A percentile compares a stretch with the other conserved stretches of the same genome.
These are phyloP conservation scores for Coprinopsis sp. DNA, from an alignment of 768 basidiomycete genomes.

Conservation along the genomic window DNA sequence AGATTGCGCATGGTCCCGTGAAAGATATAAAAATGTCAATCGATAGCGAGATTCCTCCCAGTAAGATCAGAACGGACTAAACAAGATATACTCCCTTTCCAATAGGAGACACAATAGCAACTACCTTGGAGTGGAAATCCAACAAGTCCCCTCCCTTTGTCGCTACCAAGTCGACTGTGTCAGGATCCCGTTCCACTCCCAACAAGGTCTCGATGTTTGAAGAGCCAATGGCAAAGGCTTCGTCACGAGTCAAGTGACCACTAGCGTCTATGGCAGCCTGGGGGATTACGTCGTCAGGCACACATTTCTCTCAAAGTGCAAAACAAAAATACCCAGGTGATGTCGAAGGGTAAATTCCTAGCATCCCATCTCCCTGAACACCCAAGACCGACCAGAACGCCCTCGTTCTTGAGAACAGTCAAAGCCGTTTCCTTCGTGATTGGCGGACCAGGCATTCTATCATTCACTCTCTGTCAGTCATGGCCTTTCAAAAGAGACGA, in stretches of 20 bases:
- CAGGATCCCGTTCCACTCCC: slow-evolving; percentile 29
- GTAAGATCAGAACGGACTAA: no score
- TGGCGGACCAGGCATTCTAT: slow-evolving; percentile 67
- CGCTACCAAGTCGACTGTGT: slow-evolving; percentile 52
- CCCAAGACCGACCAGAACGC: slow-evolving; percentile 71
- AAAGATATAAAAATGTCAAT: no score
- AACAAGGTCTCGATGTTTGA: slow-evolving; percentile 39
- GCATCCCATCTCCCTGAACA: slow-evolving; percentile 62
- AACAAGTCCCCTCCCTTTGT: slow-evolving; percentile 50
- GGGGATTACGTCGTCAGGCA: not conserved
- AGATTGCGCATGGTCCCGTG: no score
- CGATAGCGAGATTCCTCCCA: no score
- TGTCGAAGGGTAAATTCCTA: slow-evolving; percentile 74
- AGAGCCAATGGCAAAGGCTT: slow-evolving; percentile 45
- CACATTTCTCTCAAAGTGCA: not conserved
- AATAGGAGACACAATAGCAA: slow-evolving; percentile 49
- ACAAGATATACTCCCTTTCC: slow-evolving; percentile 39
- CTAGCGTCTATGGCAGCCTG: slow-evolving; percentile 44
- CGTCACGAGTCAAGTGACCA: slow-evolving; percentile 33
- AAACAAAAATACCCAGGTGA: slow-evolving; percentile 65
- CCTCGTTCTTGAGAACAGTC: slow-evolving; percentile 55
- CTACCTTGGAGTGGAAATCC: slow-evolving; percentile 42
- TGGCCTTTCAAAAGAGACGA: not conserved
- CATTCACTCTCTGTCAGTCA: slow-evolving; percentile 10
- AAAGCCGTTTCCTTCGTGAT: slow-evolving; percentile 53